phyloP scores from a whole-genome alignment of 192 early-diverging fungal genomes.

The Irineochytrium annulatum region DNA sequence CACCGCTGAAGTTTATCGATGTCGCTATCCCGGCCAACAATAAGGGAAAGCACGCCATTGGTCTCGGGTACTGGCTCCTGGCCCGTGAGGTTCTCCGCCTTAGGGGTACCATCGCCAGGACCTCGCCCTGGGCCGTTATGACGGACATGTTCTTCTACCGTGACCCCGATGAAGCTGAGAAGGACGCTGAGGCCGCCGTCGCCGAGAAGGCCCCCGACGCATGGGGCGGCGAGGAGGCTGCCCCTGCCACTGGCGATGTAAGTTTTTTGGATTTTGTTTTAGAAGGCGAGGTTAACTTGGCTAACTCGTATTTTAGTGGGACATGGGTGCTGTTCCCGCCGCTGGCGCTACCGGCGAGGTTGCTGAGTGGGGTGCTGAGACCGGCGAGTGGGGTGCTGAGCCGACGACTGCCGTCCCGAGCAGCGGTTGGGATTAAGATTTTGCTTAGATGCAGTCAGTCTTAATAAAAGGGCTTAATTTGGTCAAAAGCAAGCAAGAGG shows the following conservation, averaged over 20 bases:
- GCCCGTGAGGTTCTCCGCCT: constrained; percentile 99
- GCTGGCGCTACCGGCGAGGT: constrained; percentile 15
- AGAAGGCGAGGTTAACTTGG: background rate
- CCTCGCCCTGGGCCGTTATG: constrained; percentile 92
- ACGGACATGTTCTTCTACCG: constrained; percentile 99
- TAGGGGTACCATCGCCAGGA: constrained; percentile 84
- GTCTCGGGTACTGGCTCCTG: constrained; percentile 95
- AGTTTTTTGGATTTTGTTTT: background rate
- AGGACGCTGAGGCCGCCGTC: constrained; percentile 67
- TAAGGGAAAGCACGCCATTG: constrained; percentile 98
- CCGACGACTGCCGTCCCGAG: background rate
- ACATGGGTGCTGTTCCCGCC: constrained; percentile 17
- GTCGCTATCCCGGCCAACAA: constrained; percentile 99
- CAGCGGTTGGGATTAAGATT: constrained; percentile 6
- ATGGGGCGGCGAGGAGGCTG: constrained; percentile 14
- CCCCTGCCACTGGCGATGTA: constrained; percentile 1
- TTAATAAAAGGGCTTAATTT: too few species aligned
- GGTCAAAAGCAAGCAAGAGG: too few species aligned
- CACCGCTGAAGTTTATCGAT: constrained; percentile 90
- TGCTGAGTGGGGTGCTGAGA: constrained; percentile 28
- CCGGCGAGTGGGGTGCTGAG: constrained; percentile 26
- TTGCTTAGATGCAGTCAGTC: too few species aligned
- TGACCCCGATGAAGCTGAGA: constrained; percentile 96
- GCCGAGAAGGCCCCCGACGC: constrained; percentile 13
- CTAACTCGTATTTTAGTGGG: constrained; percentile 16